phyloP scores from a whole-genome alignment of 2,329 filamentous ascomycete species.

The Epichloe bromicola region DNA sequence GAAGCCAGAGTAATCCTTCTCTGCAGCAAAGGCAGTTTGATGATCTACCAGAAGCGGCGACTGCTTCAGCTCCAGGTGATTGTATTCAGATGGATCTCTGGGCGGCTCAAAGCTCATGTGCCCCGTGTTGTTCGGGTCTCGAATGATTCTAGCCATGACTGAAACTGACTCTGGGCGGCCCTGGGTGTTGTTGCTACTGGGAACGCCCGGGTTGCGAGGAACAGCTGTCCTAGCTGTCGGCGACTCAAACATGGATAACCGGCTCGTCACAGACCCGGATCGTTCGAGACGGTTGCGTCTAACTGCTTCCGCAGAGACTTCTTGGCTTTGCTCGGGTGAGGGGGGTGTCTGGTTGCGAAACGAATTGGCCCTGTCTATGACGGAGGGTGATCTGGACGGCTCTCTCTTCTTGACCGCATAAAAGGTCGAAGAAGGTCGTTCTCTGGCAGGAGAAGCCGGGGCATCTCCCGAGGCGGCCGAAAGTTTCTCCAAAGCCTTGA shows the following conservation, averaged over 20 bases:
- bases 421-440: conserved; percentile 40
- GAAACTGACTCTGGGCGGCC: conserved; percentile 65
- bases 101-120: conserved; percentile 27
- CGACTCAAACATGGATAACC: conserved; percentile 42
- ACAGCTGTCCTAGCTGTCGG: conserved; percentile 10
- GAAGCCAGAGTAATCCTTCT: conserved; percentile 14
- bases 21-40: conserved; percentile 21
- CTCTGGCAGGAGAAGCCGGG: conserved; percentile 13
- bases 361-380: conserved; percentile 30
- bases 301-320: conserved; percentile 32
- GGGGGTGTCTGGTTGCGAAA: conserved; percentile 19
- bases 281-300: conserved; percentile 28
- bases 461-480: conserved; percentile 27
- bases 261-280: conserved; percentile 41
- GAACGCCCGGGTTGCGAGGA: conserved; percentile 9
- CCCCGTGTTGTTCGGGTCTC: conserved; percentile 40
- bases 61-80: conserved; percentile 40
- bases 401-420: conserved; percentile 45
- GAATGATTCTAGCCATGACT: conserved; percentile 72
- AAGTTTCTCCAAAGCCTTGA: conserved; percentile 82
- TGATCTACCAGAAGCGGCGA: conserved; percentile 47
- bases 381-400: conserved; percentile 30
- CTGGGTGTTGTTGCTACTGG: conserved; percentile 22
- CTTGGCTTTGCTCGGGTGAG: conserved; percentile 28
- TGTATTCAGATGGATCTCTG: conserved; percentile 30